Base-by-base conservation (phyloP, 257 asterid genomes). In the Ehretia macrophylla region DNA sequence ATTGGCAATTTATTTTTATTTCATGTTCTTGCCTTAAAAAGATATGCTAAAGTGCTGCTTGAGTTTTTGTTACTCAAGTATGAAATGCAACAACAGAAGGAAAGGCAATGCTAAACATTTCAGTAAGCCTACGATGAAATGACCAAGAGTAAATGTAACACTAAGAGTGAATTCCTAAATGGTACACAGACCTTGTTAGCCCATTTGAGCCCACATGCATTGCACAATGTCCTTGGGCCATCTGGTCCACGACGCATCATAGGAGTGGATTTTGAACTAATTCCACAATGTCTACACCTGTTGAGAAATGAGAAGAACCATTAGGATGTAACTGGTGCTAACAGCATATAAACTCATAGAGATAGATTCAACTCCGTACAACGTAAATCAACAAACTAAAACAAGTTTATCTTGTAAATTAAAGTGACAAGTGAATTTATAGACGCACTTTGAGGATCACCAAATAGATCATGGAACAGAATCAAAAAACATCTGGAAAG, bases 221-320 rank as follows among this genome's bases (percentile, higher is more conserved):
- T 90, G 79, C 97, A 90, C 52, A 90, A 79, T 52, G 96, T 87
- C 81, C 95, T 78, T 44, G 91, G 97, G 65, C 97, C 97, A 61
- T 77, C 85, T 64, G 98, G 96, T 60, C 98, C 98, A 59, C 97
- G 96, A 21, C 99, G 88, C 97, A 93, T 93, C 97, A 86, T 88
- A 51, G 99, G 99, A 58, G 99, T 93, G 52, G 89, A 72, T 69
- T 93, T 93, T 37, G 99, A 88, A 72, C 96, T 84, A 72, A 73
- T 88, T 68, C 88, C 87, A 67, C 99, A 93, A 68, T 89, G 95
- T 66, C 79, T 79, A 74, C 97, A 93, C 60, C 99, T 93, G 85
- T 56, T 47, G 49, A 50, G 66, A 61, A 19, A 39, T 46, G 64
- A 42, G 47, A 10, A 42, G 47, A 4, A 42, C 16, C 47, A 14